A percentile compares a stretch with the other conserved stretches of the same genome.
Evolutionary conservation across 179 eudicot genomes (phyloP).

Genomic region (Beta macrorhiza): DNA sequence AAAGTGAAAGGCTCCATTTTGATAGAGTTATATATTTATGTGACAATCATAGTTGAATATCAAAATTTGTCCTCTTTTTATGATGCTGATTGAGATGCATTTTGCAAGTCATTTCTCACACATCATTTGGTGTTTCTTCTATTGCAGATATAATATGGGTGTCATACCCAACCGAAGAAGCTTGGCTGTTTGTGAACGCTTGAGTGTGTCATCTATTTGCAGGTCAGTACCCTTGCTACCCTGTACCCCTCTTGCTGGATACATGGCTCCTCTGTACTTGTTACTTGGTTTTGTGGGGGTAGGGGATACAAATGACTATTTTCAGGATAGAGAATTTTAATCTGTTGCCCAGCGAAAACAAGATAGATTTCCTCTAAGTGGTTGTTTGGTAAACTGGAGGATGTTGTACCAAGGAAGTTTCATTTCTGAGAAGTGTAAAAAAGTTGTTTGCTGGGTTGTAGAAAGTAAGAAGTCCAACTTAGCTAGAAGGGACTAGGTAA

Average conservation of each 20-base stretch:
- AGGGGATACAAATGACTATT: too few species aligned
- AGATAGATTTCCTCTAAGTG: too few species aligned
- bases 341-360: too few species aligned
- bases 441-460: too few species aligned
- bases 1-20: background rate
- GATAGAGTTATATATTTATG: background rate
- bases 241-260: background rate
- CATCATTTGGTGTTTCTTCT: background rate
- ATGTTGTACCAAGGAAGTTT: too few species aligned
- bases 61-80: background rate
- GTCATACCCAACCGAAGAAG: slow-evolving; percentile 73
- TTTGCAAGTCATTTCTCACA: slow-evolving; percentile 1
- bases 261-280: too few species aligned
- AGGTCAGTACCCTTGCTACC: slow-evolving; percentile 47
- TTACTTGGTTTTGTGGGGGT: too few species aligned
- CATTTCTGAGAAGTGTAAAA: too few species aligned
- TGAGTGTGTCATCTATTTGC: slow-evolving; percentile 82
- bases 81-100: background rate
- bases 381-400: too few species aligned
- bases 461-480: too few species aligned
- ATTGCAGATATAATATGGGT: slow-evolving; percentile 86
- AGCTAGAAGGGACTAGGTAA: too few species aligned
- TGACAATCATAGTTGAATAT: background rate
- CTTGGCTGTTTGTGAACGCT: slow-evolving; percentile 71
- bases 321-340: too few species aligned